Conservation (phyloP, 371 early-diverging fungal genomes). For the Fennellomyces sp. region DNA sequence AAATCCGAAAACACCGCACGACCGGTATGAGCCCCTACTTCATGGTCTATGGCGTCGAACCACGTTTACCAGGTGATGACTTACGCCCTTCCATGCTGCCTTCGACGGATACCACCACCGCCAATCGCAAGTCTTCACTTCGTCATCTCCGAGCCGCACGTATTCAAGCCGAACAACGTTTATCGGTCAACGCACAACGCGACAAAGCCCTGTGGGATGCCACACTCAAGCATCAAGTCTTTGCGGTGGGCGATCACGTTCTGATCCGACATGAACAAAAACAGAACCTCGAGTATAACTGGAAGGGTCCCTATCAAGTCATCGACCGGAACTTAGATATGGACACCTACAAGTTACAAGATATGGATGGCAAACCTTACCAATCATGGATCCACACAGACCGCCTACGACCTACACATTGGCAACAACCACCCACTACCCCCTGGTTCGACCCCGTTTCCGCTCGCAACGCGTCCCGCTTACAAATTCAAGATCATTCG, state of each 20-base stretch:
- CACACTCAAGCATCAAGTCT: not conserved
- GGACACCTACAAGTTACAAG: constrained; percentile 3
- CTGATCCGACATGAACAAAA: constrained; percentile 3
- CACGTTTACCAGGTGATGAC: constrained; percentile 14
- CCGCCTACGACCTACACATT: not conserved
- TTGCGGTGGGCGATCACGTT: constrained; percentile 16
- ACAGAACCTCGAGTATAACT: constrained; percentile 6
- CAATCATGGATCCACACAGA: constrained; percentile 5
- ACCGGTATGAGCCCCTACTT: constrained; percentile 15
- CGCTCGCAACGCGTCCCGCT: not conserved
- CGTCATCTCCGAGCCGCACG: not conserved
- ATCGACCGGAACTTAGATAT: not conserved
- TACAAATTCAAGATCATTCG: not conserved
- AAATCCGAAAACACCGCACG: constrained; percentile 6
- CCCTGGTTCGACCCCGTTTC: constrained; percentile 3
- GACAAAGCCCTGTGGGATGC: constrained; percentile 29
- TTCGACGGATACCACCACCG: no score
- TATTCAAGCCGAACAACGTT: not conserved
- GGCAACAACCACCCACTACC: not conserved
- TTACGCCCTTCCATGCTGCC: not conserved
- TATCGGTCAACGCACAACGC: constrained; percentile 1
- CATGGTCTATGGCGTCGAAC: constrained; percentile 19
- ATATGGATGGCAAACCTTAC: not conserved
- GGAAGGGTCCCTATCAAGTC: constrained; percentile 10
- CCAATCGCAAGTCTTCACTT: not conserved